These are phyloP conservation scores for Rutidosis leptorrhynchoides DNA, from an alignment of 129 eudicot species.

Conservation along the genomic window DNA sequence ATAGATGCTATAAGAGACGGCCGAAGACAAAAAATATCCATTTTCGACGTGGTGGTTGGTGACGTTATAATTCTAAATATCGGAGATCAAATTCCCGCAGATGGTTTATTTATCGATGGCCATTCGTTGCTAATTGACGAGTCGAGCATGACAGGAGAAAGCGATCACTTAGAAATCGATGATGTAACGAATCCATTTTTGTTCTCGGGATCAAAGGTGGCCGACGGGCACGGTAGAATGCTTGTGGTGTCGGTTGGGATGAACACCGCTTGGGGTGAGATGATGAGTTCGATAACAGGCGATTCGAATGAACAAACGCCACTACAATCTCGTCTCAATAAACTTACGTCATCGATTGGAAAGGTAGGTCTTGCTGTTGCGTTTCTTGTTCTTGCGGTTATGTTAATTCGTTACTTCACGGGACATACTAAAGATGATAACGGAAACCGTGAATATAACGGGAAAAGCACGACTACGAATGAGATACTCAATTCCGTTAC, in stretches of 20 bases:
- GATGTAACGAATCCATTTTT: slow-evolving; percentile 36
- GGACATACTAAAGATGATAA: slow-evolving; percentile 51
- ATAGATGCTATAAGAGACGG: slow-evolving; percentile 52
- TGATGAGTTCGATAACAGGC: slow-evolving; percentile 75
- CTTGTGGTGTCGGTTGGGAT: slow-evolving; percentile 67
- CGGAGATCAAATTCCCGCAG: slow-evolving; percentile 81
- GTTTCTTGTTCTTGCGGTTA: slow-evolving; percentile 51
- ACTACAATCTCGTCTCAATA: slow-evolving; percentile 59
- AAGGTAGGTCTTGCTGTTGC: slow-evolving; percentile 74
- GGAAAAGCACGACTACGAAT: slow-evolving; percentile 28
- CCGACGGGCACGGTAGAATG: slow-evolving; percentile 70
- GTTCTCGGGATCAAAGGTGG: slow-evolving; percentile 79
- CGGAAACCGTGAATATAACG: slow-evolving; percentile 44
- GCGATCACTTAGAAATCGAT: slow-evolving; percentile 61
- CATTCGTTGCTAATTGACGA: slow-evolving; percentile 75
- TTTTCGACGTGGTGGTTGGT: slow-evolving; percentile 69
- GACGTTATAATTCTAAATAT: slow-evolving; percentile 56
- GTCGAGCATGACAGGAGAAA: slow-evolving; percentile 84
- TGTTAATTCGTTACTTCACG: slow-evolving; percentile 66
- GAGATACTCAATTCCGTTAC: slow-evolving; percentile 53
- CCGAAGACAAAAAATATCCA: slow-evolving; percentile 59
- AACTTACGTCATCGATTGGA: slow-evolving; percentile 66
- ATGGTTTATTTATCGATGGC: slow-evolving; percentile 67
- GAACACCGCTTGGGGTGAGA: slow-evolving; percentile 58
- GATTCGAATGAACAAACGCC: slow-evolving; percentile 67